Evolutionary conservation across 2,329 filamentous ascomycete genomes (phyloP).

Genomic region (Grosmannia penicillata): DNA sequence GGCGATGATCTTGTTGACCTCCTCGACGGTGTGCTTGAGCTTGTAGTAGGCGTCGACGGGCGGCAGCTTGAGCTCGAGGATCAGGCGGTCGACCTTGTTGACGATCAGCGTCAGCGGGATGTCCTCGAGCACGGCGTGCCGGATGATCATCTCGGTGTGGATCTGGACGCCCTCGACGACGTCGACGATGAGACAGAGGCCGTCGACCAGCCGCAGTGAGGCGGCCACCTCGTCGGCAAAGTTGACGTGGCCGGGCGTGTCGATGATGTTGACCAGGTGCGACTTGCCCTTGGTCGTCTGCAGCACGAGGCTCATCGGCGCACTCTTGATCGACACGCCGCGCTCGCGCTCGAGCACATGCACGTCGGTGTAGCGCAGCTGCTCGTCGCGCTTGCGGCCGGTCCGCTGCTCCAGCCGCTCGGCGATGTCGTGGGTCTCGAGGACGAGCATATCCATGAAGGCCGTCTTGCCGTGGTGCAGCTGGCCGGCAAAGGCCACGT

Average conservation of each 20-base stretch:
- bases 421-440: slow-evolving; percentile 82
- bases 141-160: slow-evolving; percentile 95
- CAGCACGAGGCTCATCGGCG: slow-evolving; percentile 86
- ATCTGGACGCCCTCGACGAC: slow-evolving; percentile 98
- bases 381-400: slow-evolving; percentile 72
- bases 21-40: slow-evolving; percentile 94
- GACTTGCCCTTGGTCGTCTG: slow-evolving; percentile 86
- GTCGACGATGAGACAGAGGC: slow-evolving; percentile 85
- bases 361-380: slow-evolving; percentile 87
- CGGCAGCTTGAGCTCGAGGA: slow-evolving; percentile 84
- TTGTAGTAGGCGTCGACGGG: slow-evolving; percentile 98
- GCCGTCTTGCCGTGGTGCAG: slow-evolving; percentile 96
- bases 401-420: slow-evolving; percentile 66
- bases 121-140: slow-evolving; percentile 81
- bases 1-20: slow-evolving; percentile 93
- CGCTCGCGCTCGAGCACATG: slow-evolving; percentile 80
- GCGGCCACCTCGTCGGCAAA: slow-evolving; percentile 95
- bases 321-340: slow-evolving; percentile 80
- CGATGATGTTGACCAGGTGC: slow-evolving; percentile 84
- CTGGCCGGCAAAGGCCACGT: slow-evolving; percentile 83
- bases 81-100: slow-evolving; percentile 95
- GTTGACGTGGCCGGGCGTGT: slow-evolving; percentile 95
- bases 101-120: slow-evolving; percentile 79
- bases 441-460: slow-evolving; percentile 94
- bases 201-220: slow-evolving; percentile 74